Base-by-base conservation (phyloP, 495 filamentous ascomycete genomes). In the Platismatia glauca region DNA sequence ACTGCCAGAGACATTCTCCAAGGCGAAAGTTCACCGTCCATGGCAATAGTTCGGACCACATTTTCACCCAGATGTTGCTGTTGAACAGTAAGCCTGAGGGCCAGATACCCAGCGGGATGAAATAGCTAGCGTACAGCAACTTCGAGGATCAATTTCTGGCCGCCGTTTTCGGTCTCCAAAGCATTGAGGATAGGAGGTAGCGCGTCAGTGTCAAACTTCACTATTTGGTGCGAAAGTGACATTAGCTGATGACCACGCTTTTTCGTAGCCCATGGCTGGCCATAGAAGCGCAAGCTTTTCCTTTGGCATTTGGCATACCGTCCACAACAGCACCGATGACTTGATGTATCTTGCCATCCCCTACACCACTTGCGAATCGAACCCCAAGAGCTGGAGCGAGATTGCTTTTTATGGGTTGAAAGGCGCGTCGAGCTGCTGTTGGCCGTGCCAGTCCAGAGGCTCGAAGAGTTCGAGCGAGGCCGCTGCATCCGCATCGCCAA, bases 1-100 rank as follows among this genome's bases (percentile, higher is more conserved):
- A 18, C 9, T 33, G 16, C 2, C 20, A 2, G 8, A 15, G 1
- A 12, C 27, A 38, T 15, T 22, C 6, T 20, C 7, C 20, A n/a
- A 64, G 63, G 80, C 88, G 78, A 85, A 95, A 35, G 11, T 50
- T 22, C 38, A 63, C 94, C 94, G 80, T 98, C 94, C 94, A 98
- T 98, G 79, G 94, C 95, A 95, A 98, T 98, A 75, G 89, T 92
- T 80, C 94, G 88, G 77, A 98, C 95, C 75, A 96, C 91, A 84
- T 89, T 96, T 84, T 98, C 90, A 82, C 94, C 94, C 79, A 98
- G 81, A 85, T 98, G 94, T 96, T 98, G 94, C 91, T 96, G 73
- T 71, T 55, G 59, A 34, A 50, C 55, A 63, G 57, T 68, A 27
- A 68, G 62, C 59, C 33, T 57, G 55, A 34, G 12, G 8, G 34